Conservation (phyloP, 2,329 filamentous ascomycete genomes). For the Aureobasidium lini region DNA sequence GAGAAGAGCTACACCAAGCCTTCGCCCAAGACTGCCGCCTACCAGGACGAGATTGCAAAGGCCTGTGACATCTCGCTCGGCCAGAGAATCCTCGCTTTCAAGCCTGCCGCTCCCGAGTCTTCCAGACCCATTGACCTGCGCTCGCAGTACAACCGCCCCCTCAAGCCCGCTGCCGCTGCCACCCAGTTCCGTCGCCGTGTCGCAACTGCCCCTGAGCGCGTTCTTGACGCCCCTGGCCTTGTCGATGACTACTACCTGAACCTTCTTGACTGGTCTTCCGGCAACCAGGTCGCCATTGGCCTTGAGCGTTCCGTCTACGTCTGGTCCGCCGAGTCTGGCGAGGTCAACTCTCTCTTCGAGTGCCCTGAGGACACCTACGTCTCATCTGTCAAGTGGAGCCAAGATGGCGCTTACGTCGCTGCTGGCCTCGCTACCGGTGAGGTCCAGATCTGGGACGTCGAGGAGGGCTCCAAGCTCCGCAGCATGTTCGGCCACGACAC, state of each 20-base stretch:
- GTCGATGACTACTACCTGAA: conserved; percentile 99
- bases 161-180: conserved; percentile 68
- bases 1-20: conserved; percentile 63
- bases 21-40: conserved; percentile 80
- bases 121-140: conserved; percentile 97
- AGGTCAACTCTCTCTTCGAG: conserved; percentile 82
- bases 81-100: conserved; percentile 95
- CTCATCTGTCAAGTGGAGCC: conserved; percentile 98
- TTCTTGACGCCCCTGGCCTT: conserved; percentile 89
- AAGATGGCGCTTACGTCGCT: conserved; percentile 90
- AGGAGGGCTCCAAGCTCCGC: conserved; percentile 88
- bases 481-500: conserved; percentile 98
- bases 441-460: conserved; percentile 98
- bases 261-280: conserved; percentile 94
- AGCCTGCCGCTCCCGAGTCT: conserved; percentile 95
- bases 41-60: conserved; percentile 82
- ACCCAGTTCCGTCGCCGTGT: conserved; percentile 88
- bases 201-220: conserved; percentile 88
- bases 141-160: conserved; percentile 93
- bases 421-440: conserved; percentile 92
- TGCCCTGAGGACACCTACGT: conserved; percentile 87
- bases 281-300: conserved; percentile 96
- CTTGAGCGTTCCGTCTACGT: conserved; percentile 96
- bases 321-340: conserved; percentile 92
- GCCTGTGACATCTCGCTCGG: conserved; percentile 90